phyloP scores from a whole-genome alignment of 169 alveolate species.

The Besnoitia besnoiti region DNA sequence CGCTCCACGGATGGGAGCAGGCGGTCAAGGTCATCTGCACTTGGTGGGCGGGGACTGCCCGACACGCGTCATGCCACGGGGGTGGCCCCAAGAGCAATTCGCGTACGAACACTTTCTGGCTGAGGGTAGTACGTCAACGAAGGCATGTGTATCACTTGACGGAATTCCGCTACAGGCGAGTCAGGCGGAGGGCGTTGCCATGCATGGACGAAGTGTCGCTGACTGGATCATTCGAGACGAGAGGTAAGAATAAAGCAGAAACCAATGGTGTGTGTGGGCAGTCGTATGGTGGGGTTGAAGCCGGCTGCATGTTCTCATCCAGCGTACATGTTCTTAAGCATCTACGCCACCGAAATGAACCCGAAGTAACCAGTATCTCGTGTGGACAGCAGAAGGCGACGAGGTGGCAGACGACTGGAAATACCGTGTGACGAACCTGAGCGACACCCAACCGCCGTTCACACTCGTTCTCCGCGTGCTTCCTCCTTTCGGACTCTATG shows the following conservation, averaged over 20 bases:
- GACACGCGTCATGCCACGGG: no score
- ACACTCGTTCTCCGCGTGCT: no score
- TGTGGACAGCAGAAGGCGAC: no score
- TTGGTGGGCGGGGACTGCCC: background rate
- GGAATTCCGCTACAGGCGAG: background rate
- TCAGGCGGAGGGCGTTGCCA: background rate
- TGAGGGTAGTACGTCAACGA: background rate
- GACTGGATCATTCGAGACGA: background rate
- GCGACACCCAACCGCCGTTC: no score
- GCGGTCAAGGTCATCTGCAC: background rate
- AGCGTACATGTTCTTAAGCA: no score
- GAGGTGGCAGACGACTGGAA: no score
- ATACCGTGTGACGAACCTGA: no score
- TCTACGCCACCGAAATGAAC: no score
- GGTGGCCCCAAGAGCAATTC: background rate
- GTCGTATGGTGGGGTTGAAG: no score
- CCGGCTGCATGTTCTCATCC: no score
- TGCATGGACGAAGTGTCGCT: background rate
- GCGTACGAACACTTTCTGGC: background rate
- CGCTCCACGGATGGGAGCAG: background rate
- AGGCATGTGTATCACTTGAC: background rate
- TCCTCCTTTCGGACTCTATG: background rate
- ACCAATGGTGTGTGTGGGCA: no score
- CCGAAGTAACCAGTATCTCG: no score
- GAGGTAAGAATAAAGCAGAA: background rate